A percentile compares a stretch with the other conserved stretches of the same genome.
phyloP scores from a whole-genome alignment of 2,329 filamentous ascomycete species.

The Nemania serpens region DNA sequence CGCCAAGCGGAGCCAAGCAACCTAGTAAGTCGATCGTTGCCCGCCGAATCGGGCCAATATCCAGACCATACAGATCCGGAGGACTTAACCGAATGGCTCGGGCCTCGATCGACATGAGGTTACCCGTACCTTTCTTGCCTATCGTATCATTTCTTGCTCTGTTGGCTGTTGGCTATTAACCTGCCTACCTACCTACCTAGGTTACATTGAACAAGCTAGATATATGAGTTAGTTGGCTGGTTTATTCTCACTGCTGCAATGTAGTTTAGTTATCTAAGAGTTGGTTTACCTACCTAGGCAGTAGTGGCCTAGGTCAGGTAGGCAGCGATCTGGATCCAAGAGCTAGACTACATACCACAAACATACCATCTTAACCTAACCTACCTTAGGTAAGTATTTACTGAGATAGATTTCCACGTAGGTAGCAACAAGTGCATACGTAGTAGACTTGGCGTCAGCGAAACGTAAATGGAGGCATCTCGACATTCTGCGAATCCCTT shows the following conservation, averaged over 20 bases:
- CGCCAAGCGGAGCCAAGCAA: neutral
- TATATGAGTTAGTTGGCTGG: constrained; percentile 7
- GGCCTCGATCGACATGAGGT: neutral
- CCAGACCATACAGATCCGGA: neutral
- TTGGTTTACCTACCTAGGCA: neutral
- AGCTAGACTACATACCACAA: no score
- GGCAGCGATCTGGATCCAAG: no score
- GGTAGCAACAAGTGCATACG: no score
- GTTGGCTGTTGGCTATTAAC: neutral
- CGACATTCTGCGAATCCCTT: no score
- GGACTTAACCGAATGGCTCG: neutral
- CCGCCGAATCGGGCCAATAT: neutral
- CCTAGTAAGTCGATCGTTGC: neutral
- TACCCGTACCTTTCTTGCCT: no score
- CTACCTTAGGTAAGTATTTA: no score
- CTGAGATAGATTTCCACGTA: no score
- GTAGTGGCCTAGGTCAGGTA: no score
- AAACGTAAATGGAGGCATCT: no score
- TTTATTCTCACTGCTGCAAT: neutral
- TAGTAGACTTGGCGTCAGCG: no score
- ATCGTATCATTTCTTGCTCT: neutral
- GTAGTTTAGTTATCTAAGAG: no score
- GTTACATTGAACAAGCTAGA: neutral
- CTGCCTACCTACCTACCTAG: neutral
- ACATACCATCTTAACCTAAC: no score